Evolutionary conservation across 495 filamentous ascomycete genomes (phyloP), one percentile per base, ranked within the genome.

Genomic region (Aeminium ludgeri): DNA sequence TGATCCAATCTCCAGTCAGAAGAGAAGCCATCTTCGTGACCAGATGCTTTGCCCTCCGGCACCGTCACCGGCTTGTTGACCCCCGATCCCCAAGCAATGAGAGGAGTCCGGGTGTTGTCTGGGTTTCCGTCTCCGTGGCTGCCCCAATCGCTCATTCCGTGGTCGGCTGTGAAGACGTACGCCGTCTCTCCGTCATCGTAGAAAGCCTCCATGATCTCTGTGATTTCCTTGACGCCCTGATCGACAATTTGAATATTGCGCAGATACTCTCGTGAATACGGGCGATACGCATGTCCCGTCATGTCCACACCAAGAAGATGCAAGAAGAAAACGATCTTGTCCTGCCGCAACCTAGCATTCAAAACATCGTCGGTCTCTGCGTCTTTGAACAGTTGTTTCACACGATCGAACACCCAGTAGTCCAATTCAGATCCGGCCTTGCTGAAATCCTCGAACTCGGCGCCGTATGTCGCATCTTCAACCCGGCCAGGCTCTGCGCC

Each of bases 81-180:
- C 19, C 89, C 89, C 41, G 89, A 86, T 8, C 89, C 89, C 89
- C 89, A 99, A 12, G 68, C 80, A 53, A 99, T 81, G 8, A 99
- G 65, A 10, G 89, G 89, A 17, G 89, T 99, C 20, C 89, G 69
- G 1, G 89, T 99, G 49, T 99, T 99, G 55, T 99, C 83, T 1
- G 89, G 89, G 61, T 99, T 89, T 16, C 89, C 89, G 56, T 99
- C 89, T 32, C 89, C 89, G 54, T 99, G 89, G 46, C 84, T 93
- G 10, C 89, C 89, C 80, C 81, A 92, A 61, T 99, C 91, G 54
- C 82, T 94, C 87, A 99, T 99, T 10, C 89, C 89, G 62, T 99
- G 89, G 51, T 99, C 89, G 1, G 89, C 89, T 8, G 91, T 99
- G 57, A 99, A 99, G 11, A 99, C 74, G 54, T 82, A 99, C 1